Evolutionary conservation across 331 rosid species (phyloP).

Genomic region (Quercus tomentella): DNA sequence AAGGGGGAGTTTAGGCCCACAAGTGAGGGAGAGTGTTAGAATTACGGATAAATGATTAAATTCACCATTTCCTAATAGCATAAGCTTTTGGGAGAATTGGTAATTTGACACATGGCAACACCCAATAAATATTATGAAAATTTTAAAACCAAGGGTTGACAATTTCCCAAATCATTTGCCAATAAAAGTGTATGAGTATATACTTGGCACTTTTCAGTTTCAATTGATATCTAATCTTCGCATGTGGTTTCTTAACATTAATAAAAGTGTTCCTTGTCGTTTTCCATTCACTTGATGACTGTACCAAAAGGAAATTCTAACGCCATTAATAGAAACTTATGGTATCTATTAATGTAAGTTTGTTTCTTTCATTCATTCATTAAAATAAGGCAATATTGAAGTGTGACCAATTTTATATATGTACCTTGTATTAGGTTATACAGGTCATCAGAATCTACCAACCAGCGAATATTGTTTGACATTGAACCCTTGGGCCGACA

Average conservation of each 20-base stretch:
- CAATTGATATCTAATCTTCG: not conserved
- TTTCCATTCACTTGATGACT: conserved; percentile 1
- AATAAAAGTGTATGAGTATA: not conserved
- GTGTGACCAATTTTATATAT: not conserved
- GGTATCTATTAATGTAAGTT: not conserved
- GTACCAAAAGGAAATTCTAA: not conserved
- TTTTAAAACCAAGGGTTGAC: not conserved
- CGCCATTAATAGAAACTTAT: not conserved
- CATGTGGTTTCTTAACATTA: not conserved
- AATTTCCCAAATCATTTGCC: not conserved
- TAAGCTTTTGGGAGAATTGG: no score
- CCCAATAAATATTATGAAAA: not conserved
- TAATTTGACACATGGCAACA: not conserved
- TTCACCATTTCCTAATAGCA: no score
- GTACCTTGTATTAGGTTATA: conserved; percentile 61
- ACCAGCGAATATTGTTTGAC: conserved; percentile 87
- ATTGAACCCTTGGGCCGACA: conserved; percentile 79
- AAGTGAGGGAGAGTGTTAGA: no score
- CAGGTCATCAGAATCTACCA: conserved; percentile 82
- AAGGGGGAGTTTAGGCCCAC: no score
- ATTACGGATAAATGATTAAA: no score
- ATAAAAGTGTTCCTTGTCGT: not conserved
- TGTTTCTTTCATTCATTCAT: not conserved
- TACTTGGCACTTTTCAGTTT: conserved; percentile 16
- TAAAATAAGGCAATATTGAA: not conserved